Percentiles rank a stretch among this genome's conserved stretches.
Evolutionary conservation across 768 basidiomycete species (phyloP).

Genomic region (Boletus sp.): DNA sequence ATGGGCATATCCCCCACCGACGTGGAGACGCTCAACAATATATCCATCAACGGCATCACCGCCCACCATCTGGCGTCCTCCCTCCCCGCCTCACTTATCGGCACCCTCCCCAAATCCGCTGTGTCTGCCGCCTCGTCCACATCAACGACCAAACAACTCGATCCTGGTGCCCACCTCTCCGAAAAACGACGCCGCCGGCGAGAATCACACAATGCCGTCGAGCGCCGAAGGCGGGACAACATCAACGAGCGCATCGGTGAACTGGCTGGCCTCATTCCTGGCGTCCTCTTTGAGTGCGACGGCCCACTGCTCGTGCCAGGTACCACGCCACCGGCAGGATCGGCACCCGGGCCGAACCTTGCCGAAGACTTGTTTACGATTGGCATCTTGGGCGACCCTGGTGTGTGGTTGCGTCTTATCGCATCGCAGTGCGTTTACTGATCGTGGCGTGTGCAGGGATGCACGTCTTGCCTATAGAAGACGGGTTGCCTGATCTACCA

Average conservation of each 20-base stretch:
- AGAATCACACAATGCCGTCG: slow-evolving; percentile 91
- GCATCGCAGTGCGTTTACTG: background rate
- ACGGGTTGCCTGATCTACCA: slow-evolving; percentile 28
- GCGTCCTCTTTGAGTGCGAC: slow-evolving; percentile 69
- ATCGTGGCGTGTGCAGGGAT: slow-evolving; percentile 8
- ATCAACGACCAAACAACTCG: slow-evolving; percentile 7
- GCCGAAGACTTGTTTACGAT: slow-evolving; percentile 23
- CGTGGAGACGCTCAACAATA: slow-evolving; percentile 20
- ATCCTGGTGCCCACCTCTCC: slow-evolving; percentile 45
- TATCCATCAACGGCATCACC: slow-evolving; percentile 16
- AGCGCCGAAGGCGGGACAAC: slow-evolving; percentile 81
- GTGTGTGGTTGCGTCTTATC: slow-evolving; percentile 7
- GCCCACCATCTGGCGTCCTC: slow-evolving; percentile 23
- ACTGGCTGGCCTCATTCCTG: slow-evolving; percentile 84
- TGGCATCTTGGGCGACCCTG: slow-evolving; percentile 18
- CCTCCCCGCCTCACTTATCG: slow-evolving; percentile 12
- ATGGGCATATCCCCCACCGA: slow-evolving; percentile 28
- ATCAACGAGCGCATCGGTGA: slow-evolving; percentile 96
- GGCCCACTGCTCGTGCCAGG: slow-evolving; percentile 25
- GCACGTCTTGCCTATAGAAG: slow-evolving; percentile 25
- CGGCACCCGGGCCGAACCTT: slow-evolving; percentile 9
- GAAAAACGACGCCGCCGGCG: slow-evolving; percentile 80
- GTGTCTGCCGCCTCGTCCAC: background rate
- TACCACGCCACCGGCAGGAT: slow-evolving; percentile 7
- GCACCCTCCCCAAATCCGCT: slow-evolving; percentile 13